These are phyloP conservation scores for Metarhizium rileyi DNA, from an alignment of 2,329 filamentous ascomycete species.

Conservation along the genomic window DNA sequence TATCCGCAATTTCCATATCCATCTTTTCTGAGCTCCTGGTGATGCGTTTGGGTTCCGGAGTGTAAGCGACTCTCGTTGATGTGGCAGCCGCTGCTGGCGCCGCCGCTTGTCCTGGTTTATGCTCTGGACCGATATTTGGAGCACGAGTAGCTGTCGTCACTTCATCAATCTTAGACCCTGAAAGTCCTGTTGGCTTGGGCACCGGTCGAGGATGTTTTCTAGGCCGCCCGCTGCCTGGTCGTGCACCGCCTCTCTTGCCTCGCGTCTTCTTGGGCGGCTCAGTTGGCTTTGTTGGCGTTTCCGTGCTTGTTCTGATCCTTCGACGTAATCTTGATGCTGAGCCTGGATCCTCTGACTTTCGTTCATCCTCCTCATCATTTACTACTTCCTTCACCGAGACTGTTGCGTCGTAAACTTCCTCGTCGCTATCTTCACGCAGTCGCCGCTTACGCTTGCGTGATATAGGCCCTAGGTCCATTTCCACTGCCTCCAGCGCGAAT, in stretches of 20 bases:
- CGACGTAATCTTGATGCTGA: conserved; percentile 17
- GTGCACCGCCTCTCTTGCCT: conserved; percentile 28
- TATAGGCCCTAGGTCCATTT: conserved; percentile 4
- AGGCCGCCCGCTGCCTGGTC: conserved; percentile 29
- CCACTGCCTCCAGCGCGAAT: conserved; percentile 7
- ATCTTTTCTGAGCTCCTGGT: background rate
- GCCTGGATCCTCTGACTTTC: conserved; percentile 16
- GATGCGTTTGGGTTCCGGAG: background rate
- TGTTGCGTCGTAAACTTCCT: conserved; percentile 20
- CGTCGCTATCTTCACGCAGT: conserved; percentile 17
- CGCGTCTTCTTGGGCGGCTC: conserved; percentile 23
- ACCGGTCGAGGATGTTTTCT: conserved; percentile 25
- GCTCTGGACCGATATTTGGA: background rate
- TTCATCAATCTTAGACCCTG: conserved; percentile 2
- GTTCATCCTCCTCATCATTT: conserved; percentile 14
- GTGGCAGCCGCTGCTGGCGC: background rate
- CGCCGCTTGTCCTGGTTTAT: background rate
- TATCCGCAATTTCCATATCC: conserved; percentile 19
- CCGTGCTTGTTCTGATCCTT: conserved; percentile 10
- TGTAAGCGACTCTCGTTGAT: background rate
- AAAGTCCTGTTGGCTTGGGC: conserved; percentile 3
- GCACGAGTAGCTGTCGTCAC: background rate
- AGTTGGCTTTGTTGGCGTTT: conserved; percentile 9
- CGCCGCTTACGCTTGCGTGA: conserved; percentile 21
- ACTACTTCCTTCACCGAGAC: conserved; percentile 13